Conservation (phyloP, 768 basidiomycete species). For the Paxillus involutus region DNA sequence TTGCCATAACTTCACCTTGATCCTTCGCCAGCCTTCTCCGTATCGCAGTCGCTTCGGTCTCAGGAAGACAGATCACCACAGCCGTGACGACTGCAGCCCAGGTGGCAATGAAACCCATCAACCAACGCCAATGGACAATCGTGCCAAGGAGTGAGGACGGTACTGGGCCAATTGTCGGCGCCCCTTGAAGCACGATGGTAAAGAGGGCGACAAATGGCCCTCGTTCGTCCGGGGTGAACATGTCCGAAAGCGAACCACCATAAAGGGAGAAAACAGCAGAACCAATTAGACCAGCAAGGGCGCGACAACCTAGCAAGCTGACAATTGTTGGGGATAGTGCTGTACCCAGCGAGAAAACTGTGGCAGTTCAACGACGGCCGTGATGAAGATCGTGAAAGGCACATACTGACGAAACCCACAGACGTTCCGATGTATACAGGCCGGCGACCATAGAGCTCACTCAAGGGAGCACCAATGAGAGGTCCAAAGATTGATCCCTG, state of each 20-base stretch:
- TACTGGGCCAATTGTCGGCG: conserved; percentile 25
- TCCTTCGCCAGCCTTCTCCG: conserved; percentile 10
- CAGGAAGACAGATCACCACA: conserved; percentile 17
- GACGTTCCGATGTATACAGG: conserved; percentile 21
- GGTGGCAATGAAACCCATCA: conserved; percentile 19
- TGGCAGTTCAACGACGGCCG: background rate
- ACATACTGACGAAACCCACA: conserved; percentile 15
- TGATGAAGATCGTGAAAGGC: background rate
- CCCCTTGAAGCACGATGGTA: conserved; percentile 25
- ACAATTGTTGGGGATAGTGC: conserved; percentile 18
- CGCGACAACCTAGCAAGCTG: conserved; percentile 18
- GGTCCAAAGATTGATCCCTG: conserved; percentile 28
- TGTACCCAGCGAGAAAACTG: conserved; percentile 21
- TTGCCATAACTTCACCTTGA: background rate
- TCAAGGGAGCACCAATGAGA: conserved; percentile 23
- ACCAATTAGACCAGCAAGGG: conserved; percentile 19
- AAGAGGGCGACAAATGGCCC: conserved; percentile 22
- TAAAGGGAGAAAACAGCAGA: conserved; percentile 22
- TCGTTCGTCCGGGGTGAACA: conserved; percentile 25
- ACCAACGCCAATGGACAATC: conserved; percentile 24
- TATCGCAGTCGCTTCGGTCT: conserved; percentile 21
- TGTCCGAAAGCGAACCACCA: conserved; percentile 24
- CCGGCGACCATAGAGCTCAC: conserved; percentile 25
- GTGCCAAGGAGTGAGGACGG: conserved; percentile 23
- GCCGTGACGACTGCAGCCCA: conserved; percentile 20